A percentile compares a stretch with the other conserved stretches of the same genome.
phyloP scores from a whole-genome alignment of 2,329 filamentous ascomycete genomes.

The Gyromitra esculenta region DNA sequence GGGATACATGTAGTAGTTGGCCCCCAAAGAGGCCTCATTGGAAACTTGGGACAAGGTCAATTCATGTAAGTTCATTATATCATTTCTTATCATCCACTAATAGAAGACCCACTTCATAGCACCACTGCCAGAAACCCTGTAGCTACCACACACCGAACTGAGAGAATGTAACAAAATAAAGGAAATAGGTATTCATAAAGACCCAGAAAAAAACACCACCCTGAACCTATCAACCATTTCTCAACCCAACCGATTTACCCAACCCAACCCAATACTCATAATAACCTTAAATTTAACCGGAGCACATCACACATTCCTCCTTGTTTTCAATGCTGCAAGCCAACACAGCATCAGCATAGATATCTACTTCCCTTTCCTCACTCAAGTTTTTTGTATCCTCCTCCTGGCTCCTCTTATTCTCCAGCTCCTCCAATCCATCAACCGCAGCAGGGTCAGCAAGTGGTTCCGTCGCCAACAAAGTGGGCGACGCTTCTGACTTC shows the following conservation, averaged over 20 bases:
- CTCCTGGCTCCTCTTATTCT: constrained; percentile 68
- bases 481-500: constrained; percentile 78
- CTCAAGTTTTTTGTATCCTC: constrained; percentile 79
- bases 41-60: neutral
- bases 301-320: constrained; percentile 96
- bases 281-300: constrained; percentile 69
- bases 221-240: constrained; percentile 33
- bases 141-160: neutral
- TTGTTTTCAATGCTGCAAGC: constrained; percentile 98
- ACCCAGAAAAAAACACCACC: constrained; percentile 33
- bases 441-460: constrained; percentile 67
- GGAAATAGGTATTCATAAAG: constrained; percentile 40
- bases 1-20: neutral
- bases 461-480: constrained; percentile 78
- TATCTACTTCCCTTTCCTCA: constrained; percentile 83
- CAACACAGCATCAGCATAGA: constrained; percentile 92
- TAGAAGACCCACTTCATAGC: neutral
- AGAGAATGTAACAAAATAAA: constrained; percentile 20
- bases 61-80: constrained; percentile 5
- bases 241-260: constrained; percentile 24
- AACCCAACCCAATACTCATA: constrained; percentile 9
- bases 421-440: constrained; percentile 60
- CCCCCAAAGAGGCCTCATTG: neutral
- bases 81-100: constrained; percentile 7
- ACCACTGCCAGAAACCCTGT: neutral